Base-by-base conservation (phyloP, 2,329 filamentous ascomycete species). In the Magnaporthiopsis rhizophila region DNA sequence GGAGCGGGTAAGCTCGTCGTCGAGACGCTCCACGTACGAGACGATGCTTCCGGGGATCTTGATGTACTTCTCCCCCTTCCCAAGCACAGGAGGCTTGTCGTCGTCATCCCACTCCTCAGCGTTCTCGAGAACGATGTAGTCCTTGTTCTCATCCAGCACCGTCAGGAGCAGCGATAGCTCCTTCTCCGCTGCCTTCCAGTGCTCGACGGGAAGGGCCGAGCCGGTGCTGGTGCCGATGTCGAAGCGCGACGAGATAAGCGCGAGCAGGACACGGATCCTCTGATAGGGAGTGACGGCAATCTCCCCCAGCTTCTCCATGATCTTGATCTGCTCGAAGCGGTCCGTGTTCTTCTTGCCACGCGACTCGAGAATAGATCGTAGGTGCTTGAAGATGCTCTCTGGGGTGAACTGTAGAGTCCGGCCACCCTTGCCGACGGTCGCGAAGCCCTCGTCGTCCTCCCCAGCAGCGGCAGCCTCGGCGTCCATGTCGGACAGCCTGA, bases 41-140 rank as follows among this genome's bases (percentile, higher is more conserved):
- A 97, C 91, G 66, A 98, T 82, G 80, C 92, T 97, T 74, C 95
- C 96, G 26, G 95, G 91, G 65, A 99, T 86, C 81, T 90, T 93
- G 83, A 97, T 90, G 74, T 94, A 85, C 75, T 86, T 89, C 76
- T 97, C 88, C 67, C 87, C 91, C 28, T 83, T 77, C 65, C 85
- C 86, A 69, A 94, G 81, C 38, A 83, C 83, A 18, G 95, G 95
- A 57, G 88, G 85, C 82, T 97, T 98, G 72, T 99, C 96, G 70
- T 99, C 96, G 72, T 99, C 95, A 70, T 99, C 95, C 95, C 95
- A 98, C 78, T 99, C 95, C 75, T 99, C 95, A 28, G 92, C 95
- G 69, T 86, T 88, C 79, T 99, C 95, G 30, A 95, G 83, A 61
- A 99, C 91, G 62, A 98, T 83, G 74, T 94, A 90, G 68, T 95